A percentile compares a stretch with the other conserved stretches of the same genome.
phyloP scores from a whole-genome alignment of 768 basidiomycete species.

The Hygrophorus pudorinus region DNA sequence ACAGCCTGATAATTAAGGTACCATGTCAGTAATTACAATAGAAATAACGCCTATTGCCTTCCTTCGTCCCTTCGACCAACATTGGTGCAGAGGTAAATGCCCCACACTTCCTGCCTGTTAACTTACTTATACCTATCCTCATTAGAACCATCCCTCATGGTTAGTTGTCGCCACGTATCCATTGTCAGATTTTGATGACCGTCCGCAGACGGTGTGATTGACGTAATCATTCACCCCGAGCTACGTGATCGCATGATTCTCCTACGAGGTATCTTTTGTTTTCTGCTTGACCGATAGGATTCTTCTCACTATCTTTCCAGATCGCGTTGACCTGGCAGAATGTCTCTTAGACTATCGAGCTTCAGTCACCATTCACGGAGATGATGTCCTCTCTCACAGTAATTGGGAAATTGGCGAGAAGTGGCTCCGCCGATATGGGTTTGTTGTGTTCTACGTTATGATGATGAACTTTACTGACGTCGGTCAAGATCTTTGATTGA shows the following conservation, averaged over 20 bases:
- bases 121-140: conserved; percentile 6
- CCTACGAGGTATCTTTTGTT: conserved; percentile 49
- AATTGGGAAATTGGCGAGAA: conserved; percentile 87
- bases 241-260: conserved; percentile 88
- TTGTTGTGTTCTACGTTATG: conserved; percentile 14
- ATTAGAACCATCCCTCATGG: conserved; percentile 77
- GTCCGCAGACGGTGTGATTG: conserved; percentile 74
- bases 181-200: conserved; percentile 5
- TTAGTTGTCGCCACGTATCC: conserved; percentile 17
- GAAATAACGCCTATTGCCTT: conserved; percentile 79
- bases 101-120: background rate
- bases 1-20: conserved; percentile 39
- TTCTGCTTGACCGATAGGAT: background rate
- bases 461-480: conserved; percentile 4
- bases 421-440: conserved; percentile 83
- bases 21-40: conserved; percentile 83
- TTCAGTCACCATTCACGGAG: conserved; percentile 72
- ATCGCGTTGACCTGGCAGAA: conserved; percentile 71
- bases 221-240: conserved; percentile 82
- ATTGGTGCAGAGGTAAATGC: conserved; percentile 62
- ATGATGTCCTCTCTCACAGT: conserved; percentile 80
- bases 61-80: conserved; percentile 85
- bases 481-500: conserved; percentile 67
- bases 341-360: conserved; percentile 65
- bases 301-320: conserved; percentile 24